Conservation (phyloP, 2,329 filamentous ascomycete genomes). For the Pyrenochaeta sp. region DNA sequence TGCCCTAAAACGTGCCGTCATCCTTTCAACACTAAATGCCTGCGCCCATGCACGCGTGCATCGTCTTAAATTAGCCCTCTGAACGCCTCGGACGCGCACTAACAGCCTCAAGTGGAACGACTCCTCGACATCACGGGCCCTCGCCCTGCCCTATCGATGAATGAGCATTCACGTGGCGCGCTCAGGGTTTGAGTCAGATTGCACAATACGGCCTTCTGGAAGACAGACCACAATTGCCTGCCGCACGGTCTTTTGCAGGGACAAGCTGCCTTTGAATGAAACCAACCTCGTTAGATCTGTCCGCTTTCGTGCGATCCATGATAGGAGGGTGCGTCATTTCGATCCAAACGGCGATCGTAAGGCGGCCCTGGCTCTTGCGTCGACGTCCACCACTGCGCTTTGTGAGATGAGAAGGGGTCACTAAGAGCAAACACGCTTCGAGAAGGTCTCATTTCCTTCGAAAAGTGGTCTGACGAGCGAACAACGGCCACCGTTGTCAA, state of each 20-base stretch:
- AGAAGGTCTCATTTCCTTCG: constrained; percentile 39
- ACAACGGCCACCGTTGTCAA: constrained; percentile 3
- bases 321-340: constrained; percentile 36
- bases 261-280: constrained; percentile 36
- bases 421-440: constrained; percentile 39
- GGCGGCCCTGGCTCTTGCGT: constrained; percentile 29
- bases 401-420: constrained; percentile 30
- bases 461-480: constrained; percentile 14
- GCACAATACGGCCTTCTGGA: constrained; percentile 31
- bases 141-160: constrained; percentile 5
- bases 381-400: constrained; percentile 18
- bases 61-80: constrained; percentile 6
- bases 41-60: constrained; percentile 4
- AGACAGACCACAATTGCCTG: constrained; percentile 14
- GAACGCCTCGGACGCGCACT: constrained; percentile 7
- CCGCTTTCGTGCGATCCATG: constrained; percentile 16
- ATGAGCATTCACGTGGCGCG: constrained; percentile 21
- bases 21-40: constrained; percentile 22
- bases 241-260: constrained; percentile 17
- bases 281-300: constrained; percentile 36
- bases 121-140: constrained; percentile 10
- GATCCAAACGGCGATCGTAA: constrained; percentile 40
- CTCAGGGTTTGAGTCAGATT: constrained; percentile 4
- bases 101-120: constrained; percentile 9
- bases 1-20: constrained; percentile 15